These are phyloP conservation scores for Mortierella antarctica DNA, from an alignment of 192 early-diverging fungal genomes.

Conservation along the genomic window DNA sequence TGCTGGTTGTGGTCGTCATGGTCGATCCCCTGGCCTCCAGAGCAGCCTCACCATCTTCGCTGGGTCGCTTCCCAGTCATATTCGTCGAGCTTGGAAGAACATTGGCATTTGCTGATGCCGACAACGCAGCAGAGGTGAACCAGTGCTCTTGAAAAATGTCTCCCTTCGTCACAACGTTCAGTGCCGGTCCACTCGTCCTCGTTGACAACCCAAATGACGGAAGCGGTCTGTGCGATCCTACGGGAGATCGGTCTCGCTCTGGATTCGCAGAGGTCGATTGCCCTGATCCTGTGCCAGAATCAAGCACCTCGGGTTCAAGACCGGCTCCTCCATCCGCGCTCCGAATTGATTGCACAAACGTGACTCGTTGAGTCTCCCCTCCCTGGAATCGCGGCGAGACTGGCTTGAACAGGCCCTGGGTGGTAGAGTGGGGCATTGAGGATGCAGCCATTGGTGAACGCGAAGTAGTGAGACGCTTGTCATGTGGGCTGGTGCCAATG, in stretches of 20 bases:
- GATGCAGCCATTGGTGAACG: slow-evolving; percentile 12
- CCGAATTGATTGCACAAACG: too few species aligned
- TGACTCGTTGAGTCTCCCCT: too few species aligned
- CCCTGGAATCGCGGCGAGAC: neutral
- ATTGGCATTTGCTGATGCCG: slow-evolving; percentile 13
- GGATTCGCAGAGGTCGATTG: neutral
- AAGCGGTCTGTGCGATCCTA: neutral
- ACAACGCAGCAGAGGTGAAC: slow-evolving; percentile 11
- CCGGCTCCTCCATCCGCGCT: neutral
- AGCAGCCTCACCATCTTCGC: too few species aligned
- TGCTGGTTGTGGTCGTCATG: neutral
- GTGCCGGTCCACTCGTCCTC: slow-evolving; percentile 12
- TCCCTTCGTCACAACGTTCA: slow-evolving; percentile 37
- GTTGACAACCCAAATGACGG: slow-evolving; percentile 25
- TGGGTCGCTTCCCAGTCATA: too few species aligned
- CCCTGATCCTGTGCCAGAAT: neutral
- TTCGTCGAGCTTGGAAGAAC: neutral
- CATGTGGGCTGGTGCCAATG: slow-evolving; percentile 25
- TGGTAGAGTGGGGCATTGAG: neutral
- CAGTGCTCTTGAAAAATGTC: slow-evolving; percentile 47
- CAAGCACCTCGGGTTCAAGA: neutral
- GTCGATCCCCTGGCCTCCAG: too few species aligned
- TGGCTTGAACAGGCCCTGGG: slow-evolving; percentile 16
- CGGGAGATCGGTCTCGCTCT: neutral
- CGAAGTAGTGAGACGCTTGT: neutral